These are phyloP conservation scores for Mucuna pruriens DNA, from an alignment of 306 rosid genomes.

Conservation along the genomic window DNA sequence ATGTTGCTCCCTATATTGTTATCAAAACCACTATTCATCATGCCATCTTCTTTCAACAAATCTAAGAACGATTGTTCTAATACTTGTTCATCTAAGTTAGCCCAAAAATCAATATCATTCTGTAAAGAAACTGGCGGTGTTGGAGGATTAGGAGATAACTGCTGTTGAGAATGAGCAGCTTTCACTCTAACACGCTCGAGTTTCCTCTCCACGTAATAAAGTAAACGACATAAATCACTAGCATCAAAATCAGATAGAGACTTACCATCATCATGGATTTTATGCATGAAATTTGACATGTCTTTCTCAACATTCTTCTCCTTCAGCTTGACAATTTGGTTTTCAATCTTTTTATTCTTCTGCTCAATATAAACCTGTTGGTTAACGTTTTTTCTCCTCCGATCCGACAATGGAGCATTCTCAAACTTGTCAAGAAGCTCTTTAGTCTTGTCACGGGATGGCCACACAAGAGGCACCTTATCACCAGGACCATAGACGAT, in stretches of 20 bases:
- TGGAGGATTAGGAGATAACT: background rate
- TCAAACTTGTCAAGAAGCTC: background rate
- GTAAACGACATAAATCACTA: background rate
- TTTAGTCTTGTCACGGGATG: background rate
- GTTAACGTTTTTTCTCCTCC: background rate
- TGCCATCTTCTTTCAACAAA: background rate
- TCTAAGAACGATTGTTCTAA: background rate
- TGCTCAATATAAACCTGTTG: background rate
- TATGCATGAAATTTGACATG: slow-evolving; percentile 10
- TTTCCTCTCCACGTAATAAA: background rate
- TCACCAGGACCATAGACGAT: background rate
- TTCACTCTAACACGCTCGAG: background rate
- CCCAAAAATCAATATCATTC: background rate
- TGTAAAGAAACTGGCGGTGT: background rate
- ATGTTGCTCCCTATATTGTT: background rate
- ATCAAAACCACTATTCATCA: background rate
- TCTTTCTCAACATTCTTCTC: background rate
- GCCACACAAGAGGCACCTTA: slow-evolving; percentile 10
- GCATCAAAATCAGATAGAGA: background rate
- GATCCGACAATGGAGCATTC: background rate
- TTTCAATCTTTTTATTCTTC: background rate
- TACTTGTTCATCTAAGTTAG: background rate
- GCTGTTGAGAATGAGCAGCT: background rate
- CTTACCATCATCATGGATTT: background rate
- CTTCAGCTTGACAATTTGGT: background rate